phyloP scores from a whole-genome alignment of 2,329 filamentous ascomycete genomes.

The Colletotrichum sp. region DNA sequence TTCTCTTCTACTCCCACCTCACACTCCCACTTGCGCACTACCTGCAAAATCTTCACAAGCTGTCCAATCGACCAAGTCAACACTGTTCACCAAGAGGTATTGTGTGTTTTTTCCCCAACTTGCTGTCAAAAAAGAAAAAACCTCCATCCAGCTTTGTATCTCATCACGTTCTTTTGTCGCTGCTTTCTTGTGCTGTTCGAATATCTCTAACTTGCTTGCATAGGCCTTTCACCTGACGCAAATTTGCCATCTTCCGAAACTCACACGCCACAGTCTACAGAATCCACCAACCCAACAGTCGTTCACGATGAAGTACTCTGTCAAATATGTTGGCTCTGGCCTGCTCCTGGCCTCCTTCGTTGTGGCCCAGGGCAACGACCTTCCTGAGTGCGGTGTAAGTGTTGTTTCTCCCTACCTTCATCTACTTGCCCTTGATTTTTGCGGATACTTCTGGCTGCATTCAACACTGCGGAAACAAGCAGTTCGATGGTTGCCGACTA shows the following conservation, averaged over 20 bases:
- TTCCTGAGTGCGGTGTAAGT: slow-evolving; percentile 61
- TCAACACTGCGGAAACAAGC: not conserved
- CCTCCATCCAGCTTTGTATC: not conserved
- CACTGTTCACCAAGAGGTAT: not conserved
- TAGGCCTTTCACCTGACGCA: not conserved
- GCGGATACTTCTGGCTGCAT: not conserved
- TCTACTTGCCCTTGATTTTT: not conserved
- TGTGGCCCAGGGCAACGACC: slow-evolving; percentile 32
- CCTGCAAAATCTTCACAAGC: not conserved
- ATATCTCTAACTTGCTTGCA: not conserved
- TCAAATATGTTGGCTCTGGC: slow-evolving; percentile 27
- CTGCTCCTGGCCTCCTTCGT: slow-evolving; percentile 43
- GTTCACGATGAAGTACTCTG: slow-evolving; percentile 13
- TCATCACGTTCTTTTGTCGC: not conserved
- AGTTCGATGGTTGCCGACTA: not conserved
- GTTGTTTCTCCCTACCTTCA: not conserved
- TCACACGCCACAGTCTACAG: not conserved
- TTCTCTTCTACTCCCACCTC: not conserved
- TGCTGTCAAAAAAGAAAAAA: not conserved
- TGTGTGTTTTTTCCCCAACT: not conserved
- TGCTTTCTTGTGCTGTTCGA: not conserved
- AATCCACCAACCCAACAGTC: not conserved
- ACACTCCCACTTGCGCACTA: not conserved
- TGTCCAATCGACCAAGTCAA: not conserved
- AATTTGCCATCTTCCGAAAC: not conserved